Evolutionary conservation across 2,329 filamentous ascomycete species (phyloP).

Genomic region (Penicillium palitans): DNA sequence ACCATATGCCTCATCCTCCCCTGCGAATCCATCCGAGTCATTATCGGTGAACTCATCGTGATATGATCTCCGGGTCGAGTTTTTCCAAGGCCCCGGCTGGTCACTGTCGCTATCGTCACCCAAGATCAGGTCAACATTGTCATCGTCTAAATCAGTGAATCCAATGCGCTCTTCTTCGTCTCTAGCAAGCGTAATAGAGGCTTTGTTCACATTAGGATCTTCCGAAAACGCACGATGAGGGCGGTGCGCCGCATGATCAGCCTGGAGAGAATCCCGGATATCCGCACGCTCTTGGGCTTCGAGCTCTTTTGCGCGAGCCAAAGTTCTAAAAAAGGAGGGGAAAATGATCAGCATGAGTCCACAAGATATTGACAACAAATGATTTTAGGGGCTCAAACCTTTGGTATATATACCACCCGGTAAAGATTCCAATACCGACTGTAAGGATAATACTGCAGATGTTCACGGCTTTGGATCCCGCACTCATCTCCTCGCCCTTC

Average conservation of each 20-base stretch:
- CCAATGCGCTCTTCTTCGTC: conserved; percentile 48
- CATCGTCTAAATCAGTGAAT: conserved; percentile 44
- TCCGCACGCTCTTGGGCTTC: conserved; percentile 49
- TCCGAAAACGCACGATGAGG: conserved; percentile 39
- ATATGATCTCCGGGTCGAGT: conserved; percentile 45
- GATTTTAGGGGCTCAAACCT: conserved; percentile 41
- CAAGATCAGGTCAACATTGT: conserved; percentile 42
- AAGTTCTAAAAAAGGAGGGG: conserved; percentile 37
- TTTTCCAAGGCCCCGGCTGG: conserved; percentile 26
- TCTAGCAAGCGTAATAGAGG: conserved; percentile 41
- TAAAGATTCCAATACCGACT: conserved; percentile 67
- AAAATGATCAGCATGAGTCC: conserved; percentile 2
- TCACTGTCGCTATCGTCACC: conserved; percentile 49
- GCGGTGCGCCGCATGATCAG: conserved; percentile 38
- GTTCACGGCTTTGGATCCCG: conserved; percentile 75
- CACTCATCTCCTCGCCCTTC: conserved; percentile 77
- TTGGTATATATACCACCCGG: conserved; percentile 83
- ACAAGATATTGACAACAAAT: neutral
- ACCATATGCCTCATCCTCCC: conserved; percentile 44
- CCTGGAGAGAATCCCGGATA: conserved; percentile 38
- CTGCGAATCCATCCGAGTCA: conserved; percentile 50
- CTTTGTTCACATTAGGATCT: conserved; percentile 42
- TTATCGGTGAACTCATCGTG: conserved; percentile 57
- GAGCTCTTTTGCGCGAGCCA: conserved; percentile 51
- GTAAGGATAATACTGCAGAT: conserved; percentile 78